These are phyloP conservation scores for Penicillium pulvis DNA, from an alignment of 495 filamentous ascomycete genomes.

Conservation along the genomic window DNA sequence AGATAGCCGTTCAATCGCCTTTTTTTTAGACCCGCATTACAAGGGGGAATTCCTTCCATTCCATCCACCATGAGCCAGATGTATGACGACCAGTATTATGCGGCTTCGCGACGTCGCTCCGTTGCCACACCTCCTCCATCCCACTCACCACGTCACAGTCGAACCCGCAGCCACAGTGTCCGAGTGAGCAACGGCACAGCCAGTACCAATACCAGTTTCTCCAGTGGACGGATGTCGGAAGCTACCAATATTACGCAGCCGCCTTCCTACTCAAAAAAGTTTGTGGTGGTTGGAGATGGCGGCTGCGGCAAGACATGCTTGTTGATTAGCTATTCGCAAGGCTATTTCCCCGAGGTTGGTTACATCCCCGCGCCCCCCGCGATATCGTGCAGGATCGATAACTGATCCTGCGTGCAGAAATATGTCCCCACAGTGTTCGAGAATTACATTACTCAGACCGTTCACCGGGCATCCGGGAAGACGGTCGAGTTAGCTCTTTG, in stretches of 20 bases:
- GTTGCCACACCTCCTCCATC: constrained; percentile 50
- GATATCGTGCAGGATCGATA: neutral
- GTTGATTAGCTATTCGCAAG: constrained; percentile 96
- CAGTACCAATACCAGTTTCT: constrained; percentile 72
- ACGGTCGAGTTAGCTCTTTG: constrained; percentile 94
- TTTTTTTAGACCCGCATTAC: constrained; percentile 18
- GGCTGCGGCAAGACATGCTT: constrained; percentile 99
- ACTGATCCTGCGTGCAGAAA: constrained; percentile 65
- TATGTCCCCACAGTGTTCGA: constrained; percentile 99
- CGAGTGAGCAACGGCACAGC: constrained; percentile 78
- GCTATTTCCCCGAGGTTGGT: constrained; percentile 94
- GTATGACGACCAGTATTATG: constrained; percentile 54
- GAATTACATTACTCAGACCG: constrained; percentile 98
- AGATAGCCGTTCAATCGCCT: constrained; percentile 14
- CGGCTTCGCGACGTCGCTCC: constrained; percentile 51
- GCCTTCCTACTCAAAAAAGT: constrained; percentile 95
- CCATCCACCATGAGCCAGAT: constrained; percentile 43
- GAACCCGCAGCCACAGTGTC: constrained; percentile 60
- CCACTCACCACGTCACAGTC: constrained; percentile 49
- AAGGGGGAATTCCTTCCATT: constrained; percentile 19
- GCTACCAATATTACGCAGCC: constrained; percentile 84
- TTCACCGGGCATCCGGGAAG: constrained; percentile 83
- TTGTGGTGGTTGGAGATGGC: constrained; percentile 96
- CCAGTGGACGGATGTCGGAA: constrained; percentile 67
- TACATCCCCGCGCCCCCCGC: constrained; percentile 1